These are phyloP conservation scores for Closterium sp. DNA, from an alignment of 139 green algal species.

Conservation along the genomic window DNA sequence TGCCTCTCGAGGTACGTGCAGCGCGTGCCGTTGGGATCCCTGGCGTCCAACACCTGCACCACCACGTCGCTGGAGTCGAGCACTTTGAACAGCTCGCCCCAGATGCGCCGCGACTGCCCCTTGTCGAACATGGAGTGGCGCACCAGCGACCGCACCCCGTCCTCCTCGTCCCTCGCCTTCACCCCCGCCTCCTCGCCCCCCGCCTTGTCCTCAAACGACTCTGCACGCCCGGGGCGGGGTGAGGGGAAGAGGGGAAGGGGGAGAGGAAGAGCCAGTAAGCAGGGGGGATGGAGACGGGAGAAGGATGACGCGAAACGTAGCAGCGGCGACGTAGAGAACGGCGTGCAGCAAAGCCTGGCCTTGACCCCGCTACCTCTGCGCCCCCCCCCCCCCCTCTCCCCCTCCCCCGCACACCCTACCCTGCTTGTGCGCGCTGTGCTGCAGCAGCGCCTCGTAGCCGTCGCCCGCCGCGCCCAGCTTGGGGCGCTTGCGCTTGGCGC, in stretches of 20 bases:
- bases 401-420: not conserved
- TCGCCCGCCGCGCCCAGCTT: conserved; percentile 68
- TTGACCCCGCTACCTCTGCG: not conserved
- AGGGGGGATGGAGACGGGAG: not conserved
- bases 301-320: not conserved
- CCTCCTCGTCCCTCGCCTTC: not conserved
- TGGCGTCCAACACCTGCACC: conserved; percentile 95
- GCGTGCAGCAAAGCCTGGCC: no score
- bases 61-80: conserved; percentile 95
- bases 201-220: conserved; percentile 17
- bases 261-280: not conserved
- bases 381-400: not conserved
- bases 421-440: not conserved
- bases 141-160: conserved; percentile 24
- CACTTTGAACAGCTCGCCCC: conserved; percentile 99
- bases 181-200: not conserved
- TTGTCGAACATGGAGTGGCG: conserved; percentile 81
- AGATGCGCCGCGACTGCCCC: conserved; percentile 96
- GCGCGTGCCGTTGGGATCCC: conserved; percentile 92
- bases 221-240: not conserved
- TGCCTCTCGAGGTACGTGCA: conserved; percentile 91
- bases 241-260: not conserved
- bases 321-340: no score
- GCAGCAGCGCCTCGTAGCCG: conserved; percentile 56
- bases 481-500: conserved; percentile 76